These are phyloP conservation scores for Carex myosuroides DNA, from an alignment of 176 grass and related monocot species.

Conservation along the genomic window DNA sequence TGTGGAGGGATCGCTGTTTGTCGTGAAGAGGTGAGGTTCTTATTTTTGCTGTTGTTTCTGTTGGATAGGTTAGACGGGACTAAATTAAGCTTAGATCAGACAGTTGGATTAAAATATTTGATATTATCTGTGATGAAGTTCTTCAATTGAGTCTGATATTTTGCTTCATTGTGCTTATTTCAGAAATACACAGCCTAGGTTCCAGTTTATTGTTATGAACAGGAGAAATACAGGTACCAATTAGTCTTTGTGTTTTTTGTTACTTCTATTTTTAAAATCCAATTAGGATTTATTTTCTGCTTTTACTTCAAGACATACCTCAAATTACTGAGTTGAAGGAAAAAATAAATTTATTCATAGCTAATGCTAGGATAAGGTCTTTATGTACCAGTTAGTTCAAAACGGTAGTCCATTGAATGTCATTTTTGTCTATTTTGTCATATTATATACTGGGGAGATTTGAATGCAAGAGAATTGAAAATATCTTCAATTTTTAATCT, in stretches of 20 bases:
- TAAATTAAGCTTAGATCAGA: conserved; percentile 14
- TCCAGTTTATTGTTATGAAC: conserved; percentile 95
- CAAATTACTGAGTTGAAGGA: neutral
- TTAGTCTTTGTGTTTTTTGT: neutral
- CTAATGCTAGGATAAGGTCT: neutral
- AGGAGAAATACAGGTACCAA: conserved; percentile 63
- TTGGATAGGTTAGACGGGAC: conserved; percentile 17
- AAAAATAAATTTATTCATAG: neutral
- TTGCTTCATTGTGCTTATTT: conserved; percentile 1
- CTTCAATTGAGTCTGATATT: conserved; percentile 9
- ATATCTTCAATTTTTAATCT: neutral
- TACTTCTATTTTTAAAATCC: neutral
- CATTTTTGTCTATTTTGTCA: neutral
- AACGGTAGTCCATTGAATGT: neutral
- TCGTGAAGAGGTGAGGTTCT: conserved; percentile 66
- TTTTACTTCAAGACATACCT: neutral
- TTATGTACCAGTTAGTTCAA: neutral
- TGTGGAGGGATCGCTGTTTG: conserved; percentile 86
- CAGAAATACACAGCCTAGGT: conserved; percentile 73
- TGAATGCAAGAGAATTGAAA: neutral
- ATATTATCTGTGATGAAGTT: neutral
- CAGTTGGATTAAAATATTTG: neutral
- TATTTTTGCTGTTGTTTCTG: neutral
- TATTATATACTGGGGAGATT: neutral
- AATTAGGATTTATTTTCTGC: neutral